These are phyloP conservation scores for Emergomyces africanus DNA, from an alignment of 2,329 filamentous ascomycete genomes.

Conservation along the genomic window DNA sequence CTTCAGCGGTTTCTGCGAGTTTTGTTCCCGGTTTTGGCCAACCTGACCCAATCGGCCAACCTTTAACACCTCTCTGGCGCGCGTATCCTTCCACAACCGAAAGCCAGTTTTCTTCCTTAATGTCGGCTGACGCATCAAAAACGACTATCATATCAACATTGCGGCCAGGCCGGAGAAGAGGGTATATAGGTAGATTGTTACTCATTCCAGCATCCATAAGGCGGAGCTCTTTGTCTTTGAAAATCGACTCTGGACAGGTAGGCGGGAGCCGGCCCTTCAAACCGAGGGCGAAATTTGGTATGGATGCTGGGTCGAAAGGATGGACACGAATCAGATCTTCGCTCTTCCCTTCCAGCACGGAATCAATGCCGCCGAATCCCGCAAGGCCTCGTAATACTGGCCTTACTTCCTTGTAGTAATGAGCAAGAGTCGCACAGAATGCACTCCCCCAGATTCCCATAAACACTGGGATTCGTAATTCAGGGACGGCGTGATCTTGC, in stretches of 20 bases:
- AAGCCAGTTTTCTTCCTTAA: conserved; percentile 91
- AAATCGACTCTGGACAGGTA: conserved; percentile 66
- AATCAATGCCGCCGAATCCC: conserved; percentile 66
- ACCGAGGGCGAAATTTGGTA: conserved; percentile 79
- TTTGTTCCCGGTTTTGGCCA: conserved; percentile 54
- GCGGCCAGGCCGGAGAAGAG: conserved; percentile 73
- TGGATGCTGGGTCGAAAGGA: conserved; percentile 78
- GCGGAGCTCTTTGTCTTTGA: conserved; percentile 57
- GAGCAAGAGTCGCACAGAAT: conserved; percentile 87
- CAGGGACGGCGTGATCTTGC: conserved; percentile 60
- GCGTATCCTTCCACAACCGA: conserved; percentile 90
- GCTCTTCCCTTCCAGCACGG: conserved; percentile 68
- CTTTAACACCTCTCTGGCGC: conserved; percentile 75
- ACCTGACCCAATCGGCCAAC: conserved; percentile 89
- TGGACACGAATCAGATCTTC: conserved; percentile 83
- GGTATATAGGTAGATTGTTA: conserved; percentile 94
- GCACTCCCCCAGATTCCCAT: conserved; percentile 95
- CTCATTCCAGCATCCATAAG: conserved; percentile 98
- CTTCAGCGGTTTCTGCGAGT: conserved; percentile 45
- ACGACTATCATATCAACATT: conserved; percentile 82
- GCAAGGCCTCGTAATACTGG: conserved; percentile 63
- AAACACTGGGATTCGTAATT: conserved; percentile 68
- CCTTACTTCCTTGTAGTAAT: conserved; percentile 91
- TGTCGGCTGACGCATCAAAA: conserved; percentile 90
- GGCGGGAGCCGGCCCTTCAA: conserved; percentile 63